Evolutionary conservation across 495 filamentous ascomycete genomes (phyloP), one percentile per base, ranked within the genome.

Genomic region (Filosporella fistucella): DNA sequence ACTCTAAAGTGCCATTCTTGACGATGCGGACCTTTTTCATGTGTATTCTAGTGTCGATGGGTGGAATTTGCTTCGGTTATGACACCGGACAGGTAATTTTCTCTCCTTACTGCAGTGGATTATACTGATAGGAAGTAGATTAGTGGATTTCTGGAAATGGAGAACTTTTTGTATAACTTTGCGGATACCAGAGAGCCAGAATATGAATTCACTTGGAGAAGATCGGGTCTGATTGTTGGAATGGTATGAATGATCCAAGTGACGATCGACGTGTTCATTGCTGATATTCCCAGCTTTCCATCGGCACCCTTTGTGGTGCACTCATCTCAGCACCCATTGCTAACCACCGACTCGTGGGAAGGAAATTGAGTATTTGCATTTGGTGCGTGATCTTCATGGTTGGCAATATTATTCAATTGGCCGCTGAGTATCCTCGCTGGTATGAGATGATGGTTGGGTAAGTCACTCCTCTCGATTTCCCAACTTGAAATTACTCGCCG

Each of bases 351-450:
- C 10, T 16, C 20, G 23, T 38, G 6, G 35, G 35, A 4, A 16
- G 35, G 3, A 16, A 21, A 16, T 21, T 38, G 17, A 7, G 5
- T 6, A 38, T 38, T n/a, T 38, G 35, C 35, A 4, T 38, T 4
- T 38, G 35, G 35, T 38, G 35, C 18, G 23, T 38, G 17, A 38
- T 38, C 17, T 38, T 38, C 16, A 38, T 38, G 35, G 17, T 38
- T 4, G 35, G 35, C 18, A 38, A 38, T 13, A 38, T 38, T 22
- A 21, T 38, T 7, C 35, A 38, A 38, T 21, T 38, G 4, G 35
- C 35, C 5, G 35, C 35, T 21, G 11, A 8, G 17, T 38, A 38
- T 21, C 35, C 35, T 5, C 10, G 35, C 3, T 38, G 35, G 35
- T 38, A 38, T 21, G 35, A 38, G n/a, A n/a, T n/a, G n/a, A n/a